Evolutionary conservation across 495 filamentous ascomycete genomes (phyloP).

Genomic region (Daldinia bambusicola): DNA sequence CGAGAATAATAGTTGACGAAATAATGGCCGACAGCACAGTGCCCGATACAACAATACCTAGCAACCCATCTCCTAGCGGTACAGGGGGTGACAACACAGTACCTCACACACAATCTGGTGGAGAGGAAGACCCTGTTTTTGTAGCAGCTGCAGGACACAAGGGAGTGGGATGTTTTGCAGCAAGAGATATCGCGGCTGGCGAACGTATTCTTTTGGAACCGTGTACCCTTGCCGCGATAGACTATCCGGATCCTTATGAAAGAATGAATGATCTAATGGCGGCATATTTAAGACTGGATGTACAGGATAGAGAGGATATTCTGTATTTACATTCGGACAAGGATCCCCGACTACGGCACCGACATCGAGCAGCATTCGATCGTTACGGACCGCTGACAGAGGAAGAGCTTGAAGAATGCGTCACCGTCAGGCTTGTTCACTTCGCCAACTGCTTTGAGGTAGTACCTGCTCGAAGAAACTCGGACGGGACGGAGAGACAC

Average conservation of each 20-base stretch:
- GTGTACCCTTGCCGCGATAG: background rate
- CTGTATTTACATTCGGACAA: background rate
- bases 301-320: background rate
- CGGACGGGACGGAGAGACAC: background rate
- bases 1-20: background rate
- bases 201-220: slow-evolving; percentile 21
- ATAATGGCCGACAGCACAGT: background rate
- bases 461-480: background rate
- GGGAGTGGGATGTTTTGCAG: slow-evolving; percentile 27
- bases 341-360: background rate
- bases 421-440: background rate
- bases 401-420: background rate
- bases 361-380: background rate
- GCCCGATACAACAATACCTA: too few species aligned
- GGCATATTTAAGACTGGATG: background rate
- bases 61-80: too few species aligned
- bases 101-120: background rate
- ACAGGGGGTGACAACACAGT: too few species aligned
- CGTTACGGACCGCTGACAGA: background rate
- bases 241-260: background rate
- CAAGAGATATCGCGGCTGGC: slow-evolving; percentile 24
- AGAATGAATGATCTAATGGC: background rate
- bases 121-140: background rate
- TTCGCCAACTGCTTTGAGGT: slow-evolving; percentile 9
- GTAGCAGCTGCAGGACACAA: background rate